A percentile compares a stretch with the other conserved stretches of the same genome.
phyloP scores from a whole-genome alignment of 2,329 filamentous ascomycete species.

The Paraconiothyrium brasiliense region DNA sequence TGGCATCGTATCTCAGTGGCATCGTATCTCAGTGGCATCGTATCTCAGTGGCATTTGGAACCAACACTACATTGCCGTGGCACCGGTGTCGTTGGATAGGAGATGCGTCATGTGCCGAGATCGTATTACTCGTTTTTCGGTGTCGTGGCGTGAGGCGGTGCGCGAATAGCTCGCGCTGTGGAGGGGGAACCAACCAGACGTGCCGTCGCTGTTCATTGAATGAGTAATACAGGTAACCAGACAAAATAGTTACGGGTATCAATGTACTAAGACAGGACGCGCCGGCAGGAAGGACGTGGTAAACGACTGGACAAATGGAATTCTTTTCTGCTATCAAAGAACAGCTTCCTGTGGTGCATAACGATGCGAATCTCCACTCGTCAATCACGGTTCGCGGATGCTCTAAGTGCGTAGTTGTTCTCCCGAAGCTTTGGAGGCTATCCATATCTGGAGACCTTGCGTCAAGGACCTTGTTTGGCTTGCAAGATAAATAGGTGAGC shows the following conservation, averaged over 20 bases:
- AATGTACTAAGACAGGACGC: not conserved
- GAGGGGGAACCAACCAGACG: not conserved
- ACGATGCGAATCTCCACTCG: no score
- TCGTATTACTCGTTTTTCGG: slow-evolving; percentile 25
- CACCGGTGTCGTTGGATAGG: slow-evolving; percentile 24
- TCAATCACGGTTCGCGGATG: no score
- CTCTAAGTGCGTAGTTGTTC: no score
- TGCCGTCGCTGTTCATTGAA: not conserved
- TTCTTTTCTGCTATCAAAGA: no score
- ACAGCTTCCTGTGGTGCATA: no score
- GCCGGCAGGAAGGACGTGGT: no score
- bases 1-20: slow-evolving; percentile 21
- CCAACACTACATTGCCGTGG: slow-evolving; percentile 31
- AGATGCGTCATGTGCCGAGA: slow-evolving; percentile 31
- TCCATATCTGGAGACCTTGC: no score
- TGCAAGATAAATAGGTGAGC: not conserved
- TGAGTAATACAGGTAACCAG: not conserved
- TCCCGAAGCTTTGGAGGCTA: not conserved
- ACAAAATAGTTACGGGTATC: not conserved
- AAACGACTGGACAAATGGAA: no score
- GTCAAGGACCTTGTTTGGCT: not conserved
- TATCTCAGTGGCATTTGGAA: slow-evolving; percentile 14
- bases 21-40: slow-evolving; percentile 24
- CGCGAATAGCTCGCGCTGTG: slow-evolving; percentile 21
- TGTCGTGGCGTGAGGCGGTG: slow-evolving; percentile 19